Evolutionary conservation across 139 green algal genomes (phyloP).

Genomic region (Coelastrella sp.): DNA sequence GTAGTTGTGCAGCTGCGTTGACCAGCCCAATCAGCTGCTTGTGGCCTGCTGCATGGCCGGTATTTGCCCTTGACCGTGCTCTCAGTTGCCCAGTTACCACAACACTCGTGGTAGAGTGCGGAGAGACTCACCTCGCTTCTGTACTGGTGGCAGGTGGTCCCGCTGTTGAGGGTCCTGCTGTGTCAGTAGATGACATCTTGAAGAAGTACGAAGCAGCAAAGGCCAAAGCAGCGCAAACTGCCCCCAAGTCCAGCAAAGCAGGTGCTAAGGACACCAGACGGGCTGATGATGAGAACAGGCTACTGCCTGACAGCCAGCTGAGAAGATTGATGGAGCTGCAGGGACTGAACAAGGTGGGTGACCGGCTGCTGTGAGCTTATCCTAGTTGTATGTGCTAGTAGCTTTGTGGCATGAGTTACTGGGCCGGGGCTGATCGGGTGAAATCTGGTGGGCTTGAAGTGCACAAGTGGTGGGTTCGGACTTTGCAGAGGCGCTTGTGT

Average conservation of each 20-base stretch:
- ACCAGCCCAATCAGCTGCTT: too few relatives aligned
- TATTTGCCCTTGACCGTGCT: too few relatives aligned
- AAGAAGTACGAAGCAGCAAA: background rate
- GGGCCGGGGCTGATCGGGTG: too few relatives aligned
- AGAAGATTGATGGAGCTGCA: slow-evolving; percentile 34
- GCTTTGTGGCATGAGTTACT: too few relatives aligned
- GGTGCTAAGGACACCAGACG: background rate
- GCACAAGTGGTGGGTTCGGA: too few relatives aligned
- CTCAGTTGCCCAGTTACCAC: too few relatives aligned
- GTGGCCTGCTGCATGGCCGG: too few relatives aligned
- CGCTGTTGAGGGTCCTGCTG: slow-evolving; percentile 5
- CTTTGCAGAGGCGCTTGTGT: too few relatives aligned
- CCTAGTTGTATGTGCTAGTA: too few relatives aligned
- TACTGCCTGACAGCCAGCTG: slow-evolving; percentile 19
- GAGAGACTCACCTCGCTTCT: background rate
- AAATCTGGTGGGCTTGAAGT: too few relatives aligned
- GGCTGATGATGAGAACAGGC: slow-evolving; percentile 1
- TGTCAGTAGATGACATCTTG: slow-evolving; percentile 32
- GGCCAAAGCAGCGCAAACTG: background rate
- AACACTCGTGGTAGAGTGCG: too few relatives aligned
- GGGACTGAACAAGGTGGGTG: slow-evolving; percentile 35
- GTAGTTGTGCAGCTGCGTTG: too few relatives aligned
- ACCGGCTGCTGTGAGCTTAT: background rate
- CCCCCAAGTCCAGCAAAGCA: background rate
- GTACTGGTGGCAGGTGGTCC: background rate